Evolutionary conservation across 2,329 filamentous ascomycete genomes (phyloP).

Genomic region (Talaromyces sp.): DNA sequence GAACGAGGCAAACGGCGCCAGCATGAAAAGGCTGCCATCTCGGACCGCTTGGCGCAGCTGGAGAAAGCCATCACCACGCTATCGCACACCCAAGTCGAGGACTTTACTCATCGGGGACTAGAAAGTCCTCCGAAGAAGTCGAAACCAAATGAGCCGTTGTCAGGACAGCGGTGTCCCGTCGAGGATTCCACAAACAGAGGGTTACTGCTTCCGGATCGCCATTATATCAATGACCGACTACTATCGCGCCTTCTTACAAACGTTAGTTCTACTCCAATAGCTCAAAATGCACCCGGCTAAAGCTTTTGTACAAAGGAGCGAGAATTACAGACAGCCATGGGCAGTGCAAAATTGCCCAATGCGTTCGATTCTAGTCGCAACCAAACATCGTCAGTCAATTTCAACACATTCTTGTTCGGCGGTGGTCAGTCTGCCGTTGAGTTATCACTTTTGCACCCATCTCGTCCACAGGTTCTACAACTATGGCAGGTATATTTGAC

Average conservation of each 20-base stretch:
- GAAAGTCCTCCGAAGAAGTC: neutral
- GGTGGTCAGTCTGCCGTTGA: neutral
- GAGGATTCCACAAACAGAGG: neutral
- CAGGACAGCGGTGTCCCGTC: neutral
- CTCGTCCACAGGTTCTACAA: constrained; percentile 8
- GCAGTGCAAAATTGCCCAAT: neutral
- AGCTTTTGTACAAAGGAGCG: constrained; percentile 9
- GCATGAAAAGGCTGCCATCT: constrained; percentile 5
- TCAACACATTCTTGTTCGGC: neutral
- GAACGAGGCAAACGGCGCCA: constrained; percentile 11
- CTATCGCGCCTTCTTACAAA: constrained; percentile 22
- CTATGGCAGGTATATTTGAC: constrained; percentile 18
- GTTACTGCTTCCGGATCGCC: neutral
- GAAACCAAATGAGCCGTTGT: neutral
- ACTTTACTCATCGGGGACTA: neutral
- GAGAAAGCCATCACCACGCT: constrained; percentile 3
- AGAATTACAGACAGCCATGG: constrained; percentile 18
- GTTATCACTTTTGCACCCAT: constrained; percentile 4
- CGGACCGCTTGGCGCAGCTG: constrained; percentile 8
- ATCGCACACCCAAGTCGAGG: neutral
- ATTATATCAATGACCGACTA: constrained; percentile 25
- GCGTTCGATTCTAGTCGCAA: neutral
- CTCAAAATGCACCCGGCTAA: neutral
- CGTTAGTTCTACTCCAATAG: neutral
- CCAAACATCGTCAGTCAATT: neutral